A percentile compares a stretch with the other conserved stretches of the same genome.
Evolutionary conservation across 2,329 filamentous ascomycete species (phyloP).

Genomic region (Ceratocystis variospora): DNA sequence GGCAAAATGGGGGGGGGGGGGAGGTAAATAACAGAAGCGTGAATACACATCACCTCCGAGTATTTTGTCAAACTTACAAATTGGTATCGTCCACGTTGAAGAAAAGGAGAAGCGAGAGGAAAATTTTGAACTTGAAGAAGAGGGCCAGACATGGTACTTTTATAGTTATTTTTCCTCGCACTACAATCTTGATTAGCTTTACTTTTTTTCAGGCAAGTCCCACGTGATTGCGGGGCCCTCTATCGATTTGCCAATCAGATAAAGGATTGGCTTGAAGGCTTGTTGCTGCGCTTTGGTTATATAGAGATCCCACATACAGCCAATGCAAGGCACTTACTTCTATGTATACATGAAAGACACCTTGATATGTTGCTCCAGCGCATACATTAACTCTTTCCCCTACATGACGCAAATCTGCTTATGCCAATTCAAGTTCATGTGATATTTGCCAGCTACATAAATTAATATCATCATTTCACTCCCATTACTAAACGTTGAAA

Average conservation of each 20-base stretch:
- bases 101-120: constrained; percentile 15
- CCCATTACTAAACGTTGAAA: too few species aligned
- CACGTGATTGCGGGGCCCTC: constrained; percentile 8
- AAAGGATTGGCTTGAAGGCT: background rate
- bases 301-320: background rate
- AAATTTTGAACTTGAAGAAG: background rate
- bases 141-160: background rate
- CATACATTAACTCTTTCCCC: too few species aligned
- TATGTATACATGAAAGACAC: too few species aligned
- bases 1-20: too few species aligned
- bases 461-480: too few species aligned
- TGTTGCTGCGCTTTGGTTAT: constrained; percentile 1
- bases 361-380: too few species aligned
- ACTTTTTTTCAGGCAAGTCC: background rate
- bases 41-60: background rate
- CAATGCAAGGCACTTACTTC: background rate
- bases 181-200: background rate
- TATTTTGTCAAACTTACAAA: constrained; percentile 26
- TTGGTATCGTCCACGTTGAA: constrained; percentile 6
- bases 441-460: too few species aligned
- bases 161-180: constrained; percentile 11
- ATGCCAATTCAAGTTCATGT: too few species aligned
- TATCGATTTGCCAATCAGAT: background rate
- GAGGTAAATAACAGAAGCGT: background rate
- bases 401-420: background rate